Evolutionary conservation across 164 flowering plant species (phyloP), one percentile per base, ranked within the genome.

Genomic region (Echeveria elegans): DNA sequence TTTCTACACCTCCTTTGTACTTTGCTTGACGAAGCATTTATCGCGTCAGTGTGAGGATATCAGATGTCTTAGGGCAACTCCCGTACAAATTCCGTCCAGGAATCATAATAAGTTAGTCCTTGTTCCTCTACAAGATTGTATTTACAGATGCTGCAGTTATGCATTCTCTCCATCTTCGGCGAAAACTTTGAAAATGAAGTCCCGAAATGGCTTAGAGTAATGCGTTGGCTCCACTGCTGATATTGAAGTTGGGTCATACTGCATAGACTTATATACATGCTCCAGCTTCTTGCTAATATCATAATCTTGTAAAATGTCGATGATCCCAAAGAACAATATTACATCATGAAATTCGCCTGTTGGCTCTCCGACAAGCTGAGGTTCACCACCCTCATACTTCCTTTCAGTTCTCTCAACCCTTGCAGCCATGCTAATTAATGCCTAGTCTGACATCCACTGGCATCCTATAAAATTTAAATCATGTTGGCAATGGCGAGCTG

Each of bases 241-340:
- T 72, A 89, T 89, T 36, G 90, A 87, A 31, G 89, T 81, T 14
- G 96, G 83, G 59, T 87, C 92, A 50, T 80, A 83, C 45, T 89
- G 96, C 36, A 87, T 68, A 9, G 96, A 84, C 67, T 89, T 89
- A 82, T 89, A 89, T 4, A 90, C 92, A 74, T 87, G 92, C 71
- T 89, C 96, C 3, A 89, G 83, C 78, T 89, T 88, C 80, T 88
- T 88, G n/a, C n/a, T n/a, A n/a, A n/a, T n/a, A n/a, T n/a, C n/a
- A n/a, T n/a, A n/a, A n/a, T n/a, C n/a, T n/a, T n/a, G n/a, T n/a
- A n/a, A n/a, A n/a, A n/a, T n/a, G n/a, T n/a, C n/a, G n/a, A n/a
- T n/a, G n/a, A n/a, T 87, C 32, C 96, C 88, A 69, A 89, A 85
- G 68, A 78, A 82, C 29, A 89, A 74, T 71, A 89, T 67, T 2